Percentiles rank a stretch among this genome's conserved stretches.
Evolutionary conservation across 306 rosid genomes (phyloP).

Genomic region (Cicer arietinum): DNA sequence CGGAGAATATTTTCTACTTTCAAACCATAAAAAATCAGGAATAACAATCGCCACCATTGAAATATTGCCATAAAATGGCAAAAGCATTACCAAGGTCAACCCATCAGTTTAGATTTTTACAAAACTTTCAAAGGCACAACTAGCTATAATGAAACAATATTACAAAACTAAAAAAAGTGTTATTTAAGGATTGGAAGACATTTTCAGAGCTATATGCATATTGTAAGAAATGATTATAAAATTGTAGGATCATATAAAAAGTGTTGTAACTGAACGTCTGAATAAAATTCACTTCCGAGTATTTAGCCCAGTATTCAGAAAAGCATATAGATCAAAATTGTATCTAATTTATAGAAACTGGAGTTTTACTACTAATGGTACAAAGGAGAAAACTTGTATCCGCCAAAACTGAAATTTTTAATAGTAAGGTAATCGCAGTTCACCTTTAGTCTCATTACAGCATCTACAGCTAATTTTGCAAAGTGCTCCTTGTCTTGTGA

Average conservation of each 20-base stretch:
- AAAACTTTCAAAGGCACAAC: not conserved
- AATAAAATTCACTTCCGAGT: not conserved
- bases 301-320: conserved; percentile 2
- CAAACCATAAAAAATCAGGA: not conserved
- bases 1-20: not conserved
- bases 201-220: no score
- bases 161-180: not conserved
- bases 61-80: not conserved
- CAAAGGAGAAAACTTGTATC: not conserved
- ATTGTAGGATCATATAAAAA: not conserved
- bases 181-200: not conserved
- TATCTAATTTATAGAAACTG: not conserved
- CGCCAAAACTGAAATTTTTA: not conserved
- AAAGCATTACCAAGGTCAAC: not conserved
- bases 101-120: not conserved
- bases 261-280: no score
- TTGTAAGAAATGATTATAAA: not conserved
- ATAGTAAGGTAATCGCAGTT: conserved; percentile 24
- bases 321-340: conserved; percentile 15
- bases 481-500: conserved; percentile 96
- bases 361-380: not conserved
- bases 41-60: no score
- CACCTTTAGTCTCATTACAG: conserved; percentile 95
- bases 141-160: not conserved
- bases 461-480: conserved; percentile 91